These are phyloP conservation scores for Microcos paniculata DNA, from an alignment of 345 rosid species.

Conservation along the genomic window DNA sequence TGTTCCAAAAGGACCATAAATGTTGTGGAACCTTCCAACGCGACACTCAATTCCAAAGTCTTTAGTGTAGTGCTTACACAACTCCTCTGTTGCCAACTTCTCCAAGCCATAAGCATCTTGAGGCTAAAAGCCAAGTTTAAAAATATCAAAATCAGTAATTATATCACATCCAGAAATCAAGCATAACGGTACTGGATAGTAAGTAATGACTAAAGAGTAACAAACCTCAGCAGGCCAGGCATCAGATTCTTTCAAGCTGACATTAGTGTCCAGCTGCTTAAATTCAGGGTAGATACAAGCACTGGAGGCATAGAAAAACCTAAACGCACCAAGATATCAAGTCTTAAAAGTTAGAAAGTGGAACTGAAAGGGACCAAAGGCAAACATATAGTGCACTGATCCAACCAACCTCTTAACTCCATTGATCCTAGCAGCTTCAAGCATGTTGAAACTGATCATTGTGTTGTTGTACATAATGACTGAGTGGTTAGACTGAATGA, in stretches of 20 bases:
- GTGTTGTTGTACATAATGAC: slow-evolving; percentile 98
- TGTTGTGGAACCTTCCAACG: slow-evolving; percentile 94
- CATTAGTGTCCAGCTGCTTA: slow-evolving; percentile 96
- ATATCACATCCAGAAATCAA: neutral
- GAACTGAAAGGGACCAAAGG: neutral
- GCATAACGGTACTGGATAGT: neutral
- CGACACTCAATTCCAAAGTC: slow-evolving; percentile 96
- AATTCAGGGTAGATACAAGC: slow-evolving; percentile 99
- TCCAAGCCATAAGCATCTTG: slow-evolving; percentile 99
- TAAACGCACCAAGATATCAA: slow-evolving; percentile 26
- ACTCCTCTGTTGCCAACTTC: slow-evolving; percentile 96
- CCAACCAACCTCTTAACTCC: slow-evolving; percentile 74
- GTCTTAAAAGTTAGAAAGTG: neutral
- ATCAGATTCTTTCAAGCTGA: slow-evolving; percentile 97
- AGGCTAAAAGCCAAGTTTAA: slow-evolving; percentile 54
- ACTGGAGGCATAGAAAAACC: slow-evolving; percentile 99
- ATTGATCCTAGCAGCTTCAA: slow-evolving; percentile 89
- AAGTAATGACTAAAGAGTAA: slow-evolving; percentile 14
- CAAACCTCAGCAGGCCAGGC: slow-evolving; percentile 99
- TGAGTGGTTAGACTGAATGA: slow-evolving; percentile 96
- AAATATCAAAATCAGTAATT: neutral
- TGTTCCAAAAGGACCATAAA: slow-evolving; percentile 97
- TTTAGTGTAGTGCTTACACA: slow-evolving; percentile 96
- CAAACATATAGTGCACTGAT: neutral
- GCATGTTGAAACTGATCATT: slow-evolving; percentile 98